Evolutionary conservation across 441 rosid genomes (phyloP).

Genomic region (Macaranga tanarius): DNA sequence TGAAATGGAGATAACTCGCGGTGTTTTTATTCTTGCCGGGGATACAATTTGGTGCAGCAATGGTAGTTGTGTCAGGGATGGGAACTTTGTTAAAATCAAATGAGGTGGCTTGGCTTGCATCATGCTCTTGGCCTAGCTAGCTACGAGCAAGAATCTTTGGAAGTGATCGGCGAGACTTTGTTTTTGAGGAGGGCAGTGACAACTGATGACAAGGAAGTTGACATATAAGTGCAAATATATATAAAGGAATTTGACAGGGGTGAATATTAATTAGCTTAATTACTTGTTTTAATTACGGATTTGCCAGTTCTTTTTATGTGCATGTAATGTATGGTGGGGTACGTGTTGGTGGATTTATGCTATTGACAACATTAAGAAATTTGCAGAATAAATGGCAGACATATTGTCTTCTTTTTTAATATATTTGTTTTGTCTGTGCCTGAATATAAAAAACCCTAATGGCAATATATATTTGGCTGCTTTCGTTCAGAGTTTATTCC

Average conservation of each 20-base stretch:
- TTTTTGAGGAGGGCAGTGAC: background rate
- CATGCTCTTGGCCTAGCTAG: background rate
- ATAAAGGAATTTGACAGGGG: background rate
- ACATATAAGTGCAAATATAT: background rate
- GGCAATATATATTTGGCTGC: background rate
- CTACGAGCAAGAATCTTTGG: background rate
- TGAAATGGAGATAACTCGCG: slow-evolving; percentile 49
- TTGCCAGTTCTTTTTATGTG: slow-evolving; percentile 13
- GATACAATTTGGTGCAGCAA: slow-evolving; percentile 30
- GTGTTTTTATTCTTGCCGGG: slow-evolving; percentile 31
- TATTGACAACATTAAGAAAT: background rate
- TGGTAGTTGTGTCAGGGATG: slow-evolving; percentile 33
- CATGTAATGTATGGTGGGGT: background rate
- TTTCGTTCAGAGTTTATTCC: background rate
- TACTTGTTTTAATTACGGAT: slow-evolving; percentile 26
- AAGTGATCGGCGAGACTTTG: background rate
- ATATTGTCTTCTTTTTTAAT: background rate
- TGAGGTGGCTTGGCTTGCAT: slow-evolving; percentile 39
- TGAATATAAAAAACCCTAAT: background rate
- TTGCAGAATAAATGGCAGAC: slow-evolving; percentile 7
- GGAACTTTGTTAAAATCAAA: slow-evolving; percentile 36
- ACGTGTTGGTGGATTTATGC: background rate
- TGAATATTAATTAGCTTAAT: background rate
- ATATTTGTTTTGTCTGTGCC: too few species aligned
- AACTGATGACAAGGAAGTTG: background rate